Evolutionary conservation across 495 filamentous ascomycete species (phyloP), one percentile per base, ranked within the genome.

Genomic region (Cercophora newfieldiana): DNA sequence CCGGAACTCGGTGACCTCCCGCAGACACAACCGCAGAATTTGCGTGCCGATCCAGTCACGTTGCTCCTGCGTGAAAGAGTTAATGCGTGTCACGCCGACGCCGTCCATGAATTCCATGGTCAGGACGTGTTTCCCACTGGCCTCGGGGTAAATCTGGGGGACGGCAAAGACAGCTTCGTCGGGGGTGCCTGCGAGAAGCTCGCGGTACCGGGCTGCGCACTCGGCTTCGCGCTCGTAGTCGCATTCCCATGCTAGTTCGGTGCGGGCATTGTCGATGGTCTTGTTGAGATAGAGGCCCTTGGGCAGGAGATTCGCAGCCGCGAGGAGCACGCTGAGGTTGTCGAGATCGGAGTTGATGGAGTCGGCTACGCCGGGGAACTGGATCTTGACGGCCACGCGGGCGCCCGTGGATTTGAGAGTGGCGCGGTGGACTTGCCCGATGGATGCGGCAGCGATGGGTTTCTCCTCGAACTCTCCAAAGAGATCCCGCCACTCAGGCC

Each of bases 361-460:
- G 73, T 90, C 88, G 1, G 94, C 91, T 0, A 99, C 96, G n/a
- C 95, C 95, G 3, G 95, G 95, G 73, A 98, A 99, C 77, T 99
- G 95, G 19, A 99, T 87, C 74, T 99, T 99, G 64, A 99, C 92
- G 14, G 94, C 95, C 5, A 99, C 95, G 53, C 83, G 81, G 64
- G 88, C 81, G 48, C 89, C 88, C 59, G 81, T 92, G 6, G 88
- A 89, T 55, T 87, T 88, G n/a, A 99, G 85, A 0, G 86, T 85
- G 1, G 93, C 95, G 53, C 88, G 85, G 78, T 99, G 95, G 0
- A 99, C 95, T 78, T 99, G 95, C 24, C 95, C 95, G 66, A 99
- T 99, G 0, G 94, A 97, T n/a, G 95, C 95, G 18, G 95, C 95
- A 4, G 95, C 95, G 69, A 99, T 91, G 1, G 95, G 95, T 49